Conservation (phyloP, 352 stramenopile species). For the Phytopythium aichiense region DNA sequence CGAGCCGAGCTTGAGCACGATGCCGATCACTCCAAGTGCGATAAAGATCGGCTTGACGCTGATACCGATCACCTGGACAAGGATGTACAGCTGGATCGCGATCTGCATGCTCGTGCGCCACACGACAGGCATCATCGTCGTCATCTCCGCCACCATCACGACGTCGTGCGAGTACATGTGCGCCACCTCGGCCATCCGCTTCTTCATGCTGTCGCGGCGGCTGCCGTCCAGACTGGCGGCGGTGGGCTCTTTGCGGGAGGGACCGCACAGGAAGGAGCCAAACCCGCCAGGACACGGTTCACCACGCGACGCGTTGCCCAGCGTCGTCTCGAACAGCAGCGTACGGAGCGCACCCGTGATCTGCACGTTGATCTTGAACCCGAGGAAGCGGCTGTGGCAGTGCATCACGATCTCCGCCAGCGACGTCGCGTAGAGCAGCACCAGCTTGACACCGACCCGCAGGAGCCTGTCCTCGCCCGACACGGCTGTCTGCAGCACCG, state of each 20-base stretch:
- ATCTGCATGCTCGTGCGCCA: constrained; percentile 28
- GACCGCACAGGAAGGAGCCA: neutral
- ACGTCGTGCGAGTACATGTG: constrained; percentile 32
- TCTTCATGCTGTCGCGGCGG: constrained; percentile 23
- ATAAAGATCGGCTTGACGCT: constrained; percentile 23
- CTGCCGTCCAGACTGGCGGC: constrained; percentile 1
- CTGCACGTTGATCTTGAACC: constrained; percentile 32
- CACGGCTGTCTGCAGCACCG: constrained; percentile 31
- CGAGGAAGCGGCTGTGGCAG: constrained; percentile 25
- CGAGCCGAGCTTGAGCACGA: constrained; percentile 18
- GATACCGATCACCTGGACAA: constrained; percentile 33
- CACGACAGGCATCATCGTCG: constrained; percentile 24
- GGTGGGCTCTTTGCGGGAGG: neutral
- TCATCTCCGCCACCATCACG: constrained; percentile 15
- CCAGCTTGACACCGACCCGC: constrained; percentile 19
- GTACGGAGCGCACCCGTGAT: constrained; percentile 26
- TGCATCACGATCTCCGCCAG: constrained; percentile 22
- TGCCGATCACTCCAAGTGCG: constrained; percentile 19
- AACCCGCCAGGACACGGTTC: neutral
- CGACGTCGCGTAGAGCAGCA: constrained; percentile 23
- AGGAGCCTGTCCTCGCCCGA: constrained; percentile 20
- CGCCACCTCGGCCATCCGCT: constrained; percentile 29
- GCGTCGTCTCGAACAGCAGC: constrained; percentile 35
- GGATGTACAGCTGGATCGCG: constrained; percentile 27
- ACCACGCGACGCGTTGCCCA: constrained; percentile 14